These are phyloP conservation scores for Lodderomyces oxycetoniae DNA, from an alignment of 1,139 yeast genomes.

Conservation along the genomic window DNA sequence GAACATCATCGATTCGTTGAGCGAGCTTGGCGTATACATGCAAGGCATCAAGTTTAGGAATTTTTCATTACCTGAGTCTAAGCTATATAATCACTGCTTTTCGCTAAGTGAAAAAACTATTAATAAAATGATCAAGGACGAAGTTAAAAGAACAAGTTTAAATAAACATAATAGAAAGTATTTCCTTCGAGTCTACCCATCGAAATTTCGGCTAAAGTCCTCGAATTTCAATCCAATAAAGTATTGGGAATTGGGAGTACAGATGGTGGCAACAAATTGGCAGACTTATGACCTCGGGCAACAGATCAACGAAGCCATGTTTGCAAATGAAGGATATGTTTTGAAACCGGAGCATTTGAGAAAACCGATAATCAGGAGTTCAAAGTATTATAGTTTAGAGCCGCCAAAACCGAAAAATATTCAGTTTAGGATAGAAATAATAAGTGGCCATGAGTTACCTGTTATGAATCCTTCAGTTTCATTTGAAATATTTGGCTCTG, in stretches of 20 bases:
- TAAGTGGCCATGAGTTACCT: slow-evolving; percentile 82
- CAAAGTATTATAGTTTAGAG: slow-evolving; percentile 9
- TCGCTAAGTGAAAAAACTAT: slow-evolving; percentile 76
- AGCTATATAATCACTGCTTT: slow-evolving; percentile 75
- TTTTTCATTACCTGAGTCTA: slow-evolving; percentile 83
- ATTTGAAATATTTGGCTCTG: slow-evolving; percentile 51
- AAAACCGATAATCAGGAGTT: slow-evolving; percentile 28
- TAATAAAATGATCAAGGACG: slow-evolving; percentile 59
- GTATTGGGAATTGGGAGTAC: slow-evolving; percentile 83
- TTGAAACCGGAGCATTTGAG: slow-evolving; percentile 59
- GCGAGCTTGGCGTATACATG: slow-evolving; percentile 59
- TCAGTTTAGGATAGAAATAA: slow-evolving; percentile 41
- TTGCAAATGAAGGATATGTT: slow-evolving; percentile 69
- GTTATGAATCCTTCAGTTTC: slow-evolving; percentile 55
- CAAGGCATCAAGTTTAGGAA: slow-evolving; percentile 76
- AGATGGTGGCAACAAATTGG: slow-evolving; percentile 97
- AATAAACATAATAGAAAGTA: slow-evolving; percentile 73
- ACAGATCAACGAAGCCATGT: slow-evolving; percentile 84
- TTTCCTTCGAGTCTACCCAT: slow-evolving; percentile 84
- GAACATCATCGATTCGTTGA: slow-evolving; percentile 43
- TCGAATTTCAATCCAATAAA: slow-evolving; percentile 73
- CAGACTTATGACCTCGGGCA: slow-evolving; percentile 89
- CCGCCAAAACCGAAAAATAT: slow-evolving; percentile 7
- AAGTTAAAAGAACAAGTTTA: slow-evolving; percentile 46
- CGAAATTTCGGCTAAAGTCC: slow-evolving; percentile 69